Conservation (phyloP, 2,329 filamentous ascomycete species). For the Neopestalotiopsis sp. region DNA sequence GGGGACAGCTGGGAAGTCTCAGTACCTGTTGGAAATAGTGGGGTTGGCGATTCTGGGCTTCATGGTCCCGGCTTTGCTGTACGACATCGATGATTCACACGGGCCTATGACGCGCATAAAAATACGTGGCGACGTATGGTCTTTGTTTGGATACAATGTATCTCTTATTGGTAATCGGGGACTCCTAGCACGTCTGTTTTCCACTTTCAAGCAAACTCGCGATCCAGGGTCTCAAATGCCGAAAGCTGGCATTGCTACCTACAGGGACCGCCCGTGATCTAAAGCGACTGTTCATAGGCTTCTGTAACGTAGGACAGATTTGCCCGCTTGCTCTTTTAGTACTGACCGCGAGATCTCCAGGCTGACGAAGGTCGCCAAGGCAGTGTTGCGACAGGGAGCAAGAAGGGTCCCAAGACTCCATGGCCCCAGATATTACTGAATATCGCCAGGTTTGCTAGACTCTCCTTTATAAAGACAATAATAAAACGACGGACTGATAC, state of each 20-base stretch:
- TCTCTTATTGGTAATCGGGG: not conserved
- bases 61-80: not conserved
- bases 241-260: not conserved
- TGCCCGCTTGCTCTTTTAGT: not conserved
- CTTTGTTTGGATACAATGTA: not conserved
- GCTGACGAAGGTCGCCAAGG: constrained; percentile 1
- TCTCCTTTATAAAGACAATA: not conserved
- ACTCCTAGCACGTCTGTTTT: not conserved
- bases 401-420: not conserved
- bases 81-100: not conserved
- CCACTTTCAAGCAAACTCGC: not conserved
- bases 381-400: not conserved
- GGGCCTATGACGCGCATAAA: constrained; percentile 13
- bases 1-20: not conserved
- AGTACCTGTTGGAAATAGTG: not conserved
- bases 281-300: not conserved
- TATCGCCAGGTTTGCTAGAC: not conserved
- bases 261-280: not conserved
- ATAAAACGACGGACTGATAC: not conserved
- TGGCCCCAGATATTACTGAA: not conserved
- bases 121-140: constrained; percentile 5
- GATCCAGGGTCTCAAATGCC: constrained; percentile 7
- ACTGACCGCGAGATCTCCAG: not conserved
- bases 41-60: not conserved
- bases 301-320: constrained; percentile 14